A percentile compares a stretch with the other conserved stretches of the same genome.
These are phyloP conservation scores for Hericium erinaceus DNA, from an alignment of 768 basidiomycete genomes.

Conservation along the genomic window DNA sequence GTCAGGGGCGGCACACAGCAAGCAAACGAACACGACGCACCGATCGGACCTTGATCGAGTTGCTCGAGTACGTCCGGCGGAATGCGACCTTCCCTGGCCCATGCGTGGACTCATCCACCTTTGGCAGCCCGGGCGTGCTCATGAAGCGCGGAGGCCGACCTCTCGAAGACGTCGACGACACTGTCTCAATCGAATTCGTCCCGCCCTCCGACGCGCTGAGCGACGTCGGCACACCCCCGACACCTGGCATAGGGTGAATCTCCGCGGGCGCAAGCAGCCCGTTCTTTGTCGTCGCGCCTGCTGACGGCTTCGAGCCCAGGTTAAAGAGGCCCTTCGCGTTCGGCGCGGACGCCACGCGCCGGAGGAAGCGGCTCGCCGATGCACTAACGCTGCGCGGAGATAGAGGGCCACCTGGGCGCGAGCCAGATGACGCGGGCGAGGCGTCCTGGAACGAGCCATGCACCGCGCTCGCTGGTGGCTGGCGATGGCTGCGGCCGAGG, in stretches of 20 bases:
- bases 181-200: constrained; percentile 65
- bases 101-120: constrained; percentile 37
- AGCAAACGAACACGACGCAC: constrained; percentile 34
- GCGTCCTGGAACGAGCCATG: constrained; percentile 38
- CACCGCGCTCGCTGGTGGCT: constrained; percentile 36
- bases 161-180: constrained; percentile 69
- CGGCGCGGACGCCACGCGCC: constrained; percentile 92
- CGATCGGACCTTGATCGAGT: constrained; percentile 90
- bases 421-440: constrained; percentile 20
- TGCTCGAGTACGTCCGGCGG: constrained; percentile 91
- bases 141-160: constrained; percentile 29
- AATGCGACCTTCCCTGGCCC: constrained; percentile 66
- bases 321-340: constrained; percentile 89
- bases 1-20: not conserved
- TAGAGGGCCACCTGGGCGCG: constrained; percentile 39
- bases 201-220: constrained; percentile 28
- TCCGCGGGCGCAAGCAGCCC: constrained; percentile 70
- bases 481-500: constrained; percentile 19
- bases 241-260: constrained; percentile 41
- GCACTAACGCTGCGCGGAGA: constrained; percentile 64
- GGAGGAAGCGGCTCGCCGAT: constrained; percentile 80
- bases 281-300: constrained; percentile 53
- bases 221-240: constrained; percentile 40
- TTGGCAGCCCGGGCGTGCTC: constrained; percentile 25
- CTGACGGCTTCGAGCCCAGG: constrained; percentile 44